Percentiles rank a stretch among this genome's conserved stretches.
Evolutionary conservation across 2,329 filamentous ascomycete genomes (phyloP).

Genomic region (Monilinia laxa): DNA sequence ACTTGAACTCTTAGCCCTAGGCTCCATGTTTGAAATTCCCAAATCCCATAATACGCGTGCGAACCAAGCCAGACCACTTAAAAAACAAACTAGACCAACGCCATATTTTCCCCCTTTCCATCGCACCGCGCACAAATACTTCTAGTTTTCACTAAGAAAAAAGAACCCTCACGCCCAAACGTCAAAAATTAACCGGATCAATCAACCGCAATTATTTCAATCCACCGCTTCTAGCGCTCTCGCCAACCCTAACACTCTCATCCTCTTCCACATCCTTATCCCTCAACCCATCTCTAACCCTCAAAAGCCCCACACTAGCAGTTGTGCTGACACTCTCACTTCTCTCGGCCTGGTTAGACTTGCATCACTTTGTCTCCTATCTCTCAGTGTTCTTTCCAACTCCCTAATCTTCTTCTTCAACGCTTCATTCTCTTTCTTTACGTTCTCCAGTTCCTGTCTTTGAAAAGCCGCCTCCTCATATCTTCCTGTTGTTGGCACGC

Average conservation of each 20-base stretch:
- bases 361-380: slow-evolving; percentile 43
- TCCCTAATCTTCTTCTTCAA: slow-evolving; percentile 62
- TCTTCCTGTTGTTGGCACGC: slow-evolving; percentile 57
- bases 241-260: slow-evolving; percentile 56
- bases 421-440: slow-evolving; percentile 63
- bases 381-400: slow-evolving; percentile 53
- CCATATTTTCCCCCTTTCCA: slow-evolving; percentile 10
- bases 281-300: slow-evolving; percentile 44
- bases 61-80: not conserved
- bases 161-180: not conserved
- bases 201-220: slow-evolving; percentile 22
- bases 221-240: slow-evolving; percentile 56
- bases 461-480: slow-evolving; percentile 64
- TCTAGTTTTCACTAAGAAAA: not conserved
- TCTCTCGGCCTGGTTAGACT: slow-evolving; percentile 44
- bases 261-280: slow-evolving; percentile 53
- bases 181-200: not conserved
- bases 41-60: not conserved
- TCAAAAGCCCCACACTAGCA: slow-evolving; percentile 45
- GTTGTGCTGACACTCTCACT: slow-evolving; percentile 57
- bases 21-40: not conserved
- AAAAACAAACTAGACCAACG: not conserved
- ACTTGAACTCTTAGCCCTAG: not conserved
- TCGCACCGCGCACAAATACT: not conserved
- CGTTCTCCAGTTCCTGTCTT: slow-evolving; percentile 58